Evolutionary conservation across 148 eudicot genomes (phyloP).

Genomic region (Hydrangea macrophylla): DNA sequence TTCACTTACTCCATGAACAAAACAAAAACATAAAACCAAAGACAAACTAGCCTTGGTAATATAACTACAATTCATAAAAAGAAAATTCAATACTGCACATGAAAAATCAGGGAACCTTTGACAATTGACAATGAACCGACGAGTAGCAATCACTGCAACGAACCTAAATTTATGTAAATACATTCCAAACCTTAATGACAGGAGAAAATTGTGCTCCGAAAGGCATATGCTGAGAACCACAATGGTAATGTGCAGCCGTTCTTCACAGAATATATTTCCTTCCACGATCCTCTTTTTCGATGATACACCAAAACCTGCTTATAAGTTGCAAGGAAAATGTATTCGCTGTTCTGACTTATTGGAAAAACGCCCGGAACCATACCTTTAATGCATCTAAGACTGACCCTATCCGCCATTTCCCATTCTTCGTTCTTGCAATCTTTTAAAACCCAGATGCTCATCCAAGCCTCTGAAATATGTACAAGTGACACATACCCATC

Average conservation of each 20-base stretch:
- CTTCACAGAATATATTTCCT: conserved; percentile 85
- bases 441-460: conserved; percentile 80
- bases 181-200: conserved; percentile 34
- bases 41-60: not conserved
- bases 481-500: conserved; percentile 67
- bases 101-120: not conserved
- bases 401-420: conserved; percentile 81
- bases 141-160: not conserved
- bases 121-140: not conserved
- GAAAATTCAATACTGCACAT: not conserved
- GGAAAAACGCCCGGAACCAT: conserved; percentile 91
- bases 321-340: conserved; percentile 79
- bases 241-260: conserved; percentile 68
- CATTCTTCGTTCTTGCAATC: conserved; percentile 58
- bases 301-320: conserved; percentile 72
- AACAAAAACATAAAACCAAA: not conserved
- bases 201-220: conserved; percentile 58
- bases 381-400: conserved; percentile 81
- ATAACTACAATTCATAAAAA: not conserved
- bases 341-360: conserved; percentile 59
- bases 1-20: too few relatives aligned
- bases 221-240: conserved; percentile 87
- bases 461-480: conserved; percentile 79
- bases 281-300: conserved; percentile 59
- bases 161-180: conserved; percentile 10